Base-by-base conservation (phyloP, 768 basidiomycete species). In the Pluteus cervinus region DNA sequence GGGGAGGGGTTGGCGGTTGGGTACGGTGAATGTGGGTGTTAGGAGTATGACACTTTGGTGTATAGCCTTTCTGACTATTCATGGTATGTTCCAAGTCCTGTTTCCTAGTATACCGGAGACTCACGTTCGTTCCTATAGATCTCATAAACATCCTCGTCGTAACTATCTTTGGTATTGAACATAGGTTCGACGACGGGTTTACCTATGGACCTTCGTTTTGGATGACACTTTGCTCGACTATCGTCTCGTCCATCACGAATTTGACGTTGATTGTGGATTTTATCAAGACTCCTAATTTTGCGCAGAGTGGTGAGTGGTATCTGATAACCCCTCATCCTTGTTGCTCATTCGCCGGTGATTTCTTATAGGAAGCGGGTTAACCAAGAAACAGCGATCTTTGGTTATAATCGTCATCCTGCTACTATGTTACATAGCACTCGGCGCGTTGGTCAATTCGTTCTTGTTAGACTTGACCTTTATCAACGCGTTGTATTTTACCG, bases 371-470 rank as follows among this genome's bases (percentile, higher is more conserved):
- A 87, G 84, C 45, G 89, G 89, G 1, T 60, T 92, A 24, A 91
- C 87, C 0, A 71, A 73, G 16, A 87, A 79, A 51, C 89, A 91
- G 48, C 75, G 87, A 4, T 74, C 79, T 1, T 71, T 91, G n/a
- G 75, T 83, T 22, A 81, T 91, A 41, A 73, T 85, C 24, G 76
- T 84, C 40, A 91, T 92, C 47, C 52, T 80, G 11, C 61, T 92
- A 1, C 66, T 91, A 16, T 65, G 66, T 41, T 90, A 87, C 53
- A 66, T 90, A 42, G 84, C 81, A 0, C 49, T 91, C 7, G 89
- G 88, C 4, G 74, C 81, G 0, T 63, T 86, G 10, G 57, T 76
- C 33, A 71, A 76, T 50, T 62, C 74, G 1, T 55, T 75, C 40
- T 57, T 79, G 17, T 55, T 81, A 29, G 37, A 68, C 3, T 66